Conservation (phyloP, 2,329 filamentous ascomycete species). For the Ophiocordyceps unilateralis region DNA sequence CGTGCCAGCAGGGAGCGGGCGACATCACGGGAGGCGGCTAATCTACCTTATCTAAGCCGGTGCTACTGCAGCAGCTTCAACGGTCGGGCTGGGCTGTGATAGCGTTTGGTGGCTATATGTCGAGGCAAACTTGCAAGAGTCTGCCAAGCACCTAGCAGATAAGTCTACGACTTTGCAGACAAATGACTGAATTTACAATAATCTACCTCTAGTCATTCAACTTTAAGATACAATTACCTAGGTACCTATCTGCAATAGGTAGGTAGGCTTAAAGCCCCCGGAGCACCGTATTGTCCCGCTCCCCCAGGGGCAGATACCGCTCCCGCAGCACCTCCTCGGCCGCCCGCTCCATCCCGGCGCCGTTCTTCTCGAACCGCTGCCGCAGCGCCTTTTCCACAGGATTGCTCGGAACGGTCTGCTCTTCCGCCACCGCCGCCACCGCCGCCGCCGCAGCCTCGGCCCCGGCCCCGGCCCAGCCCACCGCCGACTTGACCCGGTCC, state of each 20-base stretch:
- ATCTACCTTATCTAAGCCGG: too few species aligned
- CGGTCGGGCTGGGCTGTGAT: too few species aligned
- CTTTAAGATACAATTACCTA: too few species aligned
- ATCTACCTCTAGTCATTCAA: too few species aligned
- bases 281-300: neutral
- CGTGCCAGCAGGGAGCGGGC: neutral
- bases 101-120: too few species aligned
- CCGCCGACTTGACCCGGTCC: conserved; percentile 9
- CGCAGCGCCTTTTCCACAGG: conserved; percentile 32
- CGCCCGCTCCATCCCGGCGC: neutral
- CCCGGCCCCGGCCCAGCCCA: conserved; percentile 7
- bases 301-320: neutral
- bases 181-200: too few species aligned
- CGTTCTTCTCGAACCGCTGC: conserved; percentile 29
- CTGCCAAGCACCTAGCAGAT: too few species aligned
- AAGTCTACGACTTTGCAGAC: too few species aligned
- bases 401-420: neutral
- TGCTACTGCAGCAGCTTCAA: too few species aligned
- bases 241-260: too few species aligned
- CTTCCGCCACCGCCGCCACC: conserved; percentile 4
- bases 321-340: neutral
- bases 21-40: too few species aligned
- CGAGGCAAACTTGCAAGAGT: too few species aligned
- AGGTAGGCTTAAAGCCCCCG: neutral
- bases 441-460: conserved; percentile 6